Evolutionary conservation across 768 basidiomycete genomes (phyloP), one percentile per base, ranked within the genome.

Genomic region (Cyathus striatus): DNA sequence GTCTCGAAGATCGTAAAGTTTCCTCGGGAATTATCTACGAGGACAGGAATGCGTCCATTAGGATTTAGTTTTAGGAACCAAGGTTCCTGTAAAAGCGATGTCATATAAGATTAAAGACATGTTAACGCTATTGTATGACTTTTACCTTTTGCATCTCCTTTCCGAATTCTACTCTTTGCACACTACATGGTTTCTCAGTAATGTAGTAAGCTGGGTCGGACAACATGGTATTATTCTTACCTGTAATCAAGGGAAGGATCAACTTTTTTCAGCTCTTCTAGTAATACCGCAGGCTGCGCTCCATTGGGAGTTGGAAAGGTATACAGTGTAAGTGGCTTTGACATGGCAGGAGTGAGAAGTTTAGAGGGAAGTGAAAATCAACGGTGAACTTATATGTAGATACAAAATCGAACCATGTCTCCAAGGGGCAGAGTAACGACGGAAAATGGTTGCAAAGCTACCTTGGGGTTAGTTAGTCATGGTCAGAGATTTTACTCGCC

Each of bases 61-160:
- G 79, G 81, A 56, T 83, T 83, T 52, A 81, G 55, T 22, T 73
- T 67, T 44, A 89, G 67, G 62, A 79, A 90, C 81, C 81, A 87
- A 0, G 74, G 73, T 53, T 84, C n/a, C n/a, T n/a, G n/a, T n/a
- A n/a, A n/a, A n/a, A n/a, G n/a, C n/a, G n/a, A n/a, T n/a, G n/a
- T n/a, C n/a, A n/a, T n/a, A n/a, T n/a, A n/a, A n/a, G n/a, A n/a
- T n/a, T n/a, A n/a, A n/a, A n/a, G n/a, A n/a, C n/a, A n/a, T n/a
- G n/a, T n/a, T n/a, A n/a, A n/a, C n/a, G n/a, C n/a, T n/a, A n/a
- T n/a, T n/a, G n/a, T n/a, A n/a, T n/a, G n/a, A n/a, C n/a, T n/a
- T n/a, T n/a, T n/a, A n/a, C 64, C 59, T 69, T 47, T 9, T 40
- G 27, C 3, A 39, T 47, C 50, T 80, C 79, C 51, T 75, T 72